phyloP scores from a whole-genome alignment of 2,329 filamentous ascomycete species.

The Fusarium odoratissimum region DNA sequence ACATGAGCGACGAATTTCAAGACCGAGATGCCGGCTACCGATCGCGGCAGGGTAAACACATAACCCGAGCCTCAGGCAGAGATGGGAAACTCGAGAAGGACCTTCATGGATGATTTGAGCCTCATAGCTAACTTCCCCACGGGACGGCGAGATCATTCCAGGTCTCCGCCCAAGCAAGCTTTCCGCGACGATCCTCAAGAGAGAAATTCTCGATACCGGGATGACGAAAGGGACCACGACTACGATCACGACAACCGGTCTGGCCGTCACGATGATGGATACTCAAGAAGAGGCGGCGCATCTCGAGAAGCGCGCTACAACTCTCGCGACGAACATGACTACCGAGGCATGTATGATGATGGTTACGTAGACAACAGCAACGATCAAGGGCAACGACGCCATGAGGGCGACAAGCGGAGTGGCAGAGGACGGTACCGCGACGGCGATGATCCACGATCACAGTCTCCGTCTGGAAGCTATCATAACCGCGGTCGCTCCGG shows the following conservation, averaged over 20 bases:
- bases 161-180: constrained; percentile 56
- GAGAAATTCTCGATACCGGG: constrained; percentile 42
- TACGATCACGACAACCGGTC: constrained; percentile 39
- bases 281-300: constrained; percentile 39
- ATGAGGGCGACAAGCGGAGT: constrained; percentile 37
- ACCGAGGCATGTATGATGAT: constrained; percentile 55
- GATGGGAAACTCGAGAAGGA: constrained; percentile 41
- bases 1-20: constrained; percentile 40
- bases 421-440: constrained; percentile 35
- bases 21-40: constrained; percentile 55
- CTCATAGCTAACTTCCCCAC: constrained; percentile 59
- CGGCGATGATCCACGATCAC: constrained; percentile 37
- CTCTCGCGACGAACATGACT: constrained; percentile 48
- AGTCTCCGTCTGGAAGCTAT: constrained; percentile 44
- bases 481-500: constrained; percentile 50
- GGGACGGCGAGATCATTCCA: constrained; percentile 57
- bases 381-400: constrained; percentile 37
- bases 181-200: constrained; percentile 51
- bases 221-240: constrained; percentile 42
- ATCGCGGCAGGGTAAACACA: constrained; percentile 63
- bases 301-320: constrained; percentile 44
- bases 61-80: constrained; percentile 49
- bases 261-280: constrained; percentile 46
- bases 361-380: constrained; percentile 47
- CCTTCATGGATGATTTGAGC: constrained; percentile 49